Evolutionary conservation across 257 asterid genomes (phyloP).

Genomic region (Salvia rosmarinus): DNA sequence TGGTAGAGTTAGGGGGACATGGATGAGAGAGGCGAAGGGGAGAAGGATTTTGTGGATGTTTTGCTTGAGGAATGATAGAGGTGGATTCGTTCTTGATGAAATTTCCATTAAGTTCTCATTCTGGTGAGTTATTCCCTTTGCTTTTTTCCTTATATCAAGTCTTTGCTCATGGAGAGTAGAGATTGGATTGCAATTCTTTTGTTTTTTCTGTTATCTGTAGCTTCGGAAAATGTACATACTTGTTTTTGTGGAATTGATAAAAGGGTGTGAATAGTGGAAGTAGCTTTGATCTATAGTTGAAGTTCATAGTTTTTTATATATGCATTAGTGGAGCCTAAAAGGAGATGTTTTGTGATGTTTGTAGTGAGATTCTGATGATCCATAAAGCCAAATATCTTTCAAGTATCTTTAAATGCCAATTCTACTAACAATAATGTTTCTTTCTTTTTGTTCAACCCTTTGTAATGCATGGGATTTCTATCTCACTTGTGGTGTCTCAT

Average conservation of each 20-base stretch:
- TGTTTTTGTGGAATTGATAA: background rate
- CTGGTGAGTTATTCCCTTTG: conserved; percentile 40
- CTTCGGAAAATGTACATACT: background rate
- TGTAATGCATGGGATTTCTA: too few relatives aligned
- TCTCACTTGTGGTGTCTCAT: too few relatives aligned
- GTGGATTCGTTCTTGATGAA: conserved; percentile 44
- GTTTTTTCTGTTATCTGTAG: background rate
- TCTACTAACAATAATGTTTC: too few relatives aligned
- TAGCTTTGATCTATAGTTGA: background rate
- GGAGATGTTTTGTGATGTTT: too few relatives aligned
- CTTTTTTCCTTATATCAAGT: background rate
- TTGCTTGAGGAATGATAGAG: conserved; percentile 47
- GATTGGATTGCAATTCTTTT: background rate
- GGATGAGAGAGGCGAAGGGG: conserved; percentile 28
- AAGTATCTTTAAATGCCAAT: too few relatives aligned
- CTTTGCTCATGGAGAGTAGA: background rate
- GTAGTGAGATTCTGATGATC: too few relatives aligned
- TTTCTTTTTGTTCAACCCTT: too few relatives aligned
- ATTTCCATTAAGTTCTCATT: conserved; percentile 51
- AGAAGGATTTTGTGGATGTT: conserved; percentile 54
- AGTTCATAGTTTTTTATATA: background rate
- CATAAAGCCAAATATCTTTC: too few relatives aligned
- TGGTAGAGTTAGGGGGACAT: conserved; percentile 29
- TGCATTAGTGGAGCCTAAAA: too few relatives aligned
- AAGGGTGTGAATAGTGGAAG: background rate